These are phyloP conservation scores for Rugonectria rugulosa DNA, from an alignment of 2,329 filamentous ascomycete species.

Conservation along the genomic window DNA sequence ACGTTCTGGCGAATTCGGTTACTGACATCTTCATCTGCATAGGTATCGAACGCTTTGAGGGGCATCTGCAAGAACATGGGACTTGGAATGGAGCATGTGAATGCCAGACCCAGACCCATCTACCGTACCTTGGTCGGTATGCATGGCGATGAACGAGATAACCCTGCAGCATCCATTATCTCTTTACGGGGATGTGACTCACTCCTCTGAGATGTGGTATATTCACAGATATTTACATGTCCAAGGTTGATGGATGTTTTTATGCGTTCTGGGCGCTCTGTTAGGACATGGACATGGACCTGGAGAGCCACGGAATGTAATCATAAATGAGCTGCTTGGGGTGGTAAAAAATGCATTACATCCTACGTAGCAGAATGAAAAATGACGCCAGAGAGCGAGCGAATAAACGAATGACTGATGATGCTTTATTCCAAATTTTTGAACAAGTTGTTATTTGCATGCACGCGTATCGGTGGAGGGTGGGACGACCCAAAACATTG, in stretches of 20 bases:
- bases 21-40: slow-evolving; percentile 23
- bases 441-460: not conserved
- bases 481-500: no score
- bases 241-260: not conserved
- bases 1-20: slow-evolving; percentile 11
- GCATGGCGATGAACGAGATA: not conserved
- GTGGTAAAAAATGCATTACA: not conserved
- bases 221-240: not conserved
- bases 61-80: not conserved
- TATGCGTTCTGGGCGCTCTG: no score
- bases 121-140: not conserved
- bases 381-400: not conserved
- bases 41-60: slow-evolving; percentile 4
- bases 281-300: not conserved
- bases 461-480: no score
- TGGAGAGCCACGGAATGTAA: not conserved
- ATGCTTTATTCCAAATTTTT: not conserved
- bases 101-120: not conserved
- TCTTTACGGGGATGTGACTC: not conserved
- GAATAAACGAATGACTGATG: not conserved
- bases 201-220: not conserved
- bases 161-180: not conserved
- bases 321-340: not conserved
- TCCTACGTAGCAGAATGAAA: no score
- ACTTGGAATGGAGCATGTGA: not conserved